phyloP scores from a whole-genome alignment of 2,329 filamentous ascomycete genomes.

The Colletotrichum viniferum region DNA sequence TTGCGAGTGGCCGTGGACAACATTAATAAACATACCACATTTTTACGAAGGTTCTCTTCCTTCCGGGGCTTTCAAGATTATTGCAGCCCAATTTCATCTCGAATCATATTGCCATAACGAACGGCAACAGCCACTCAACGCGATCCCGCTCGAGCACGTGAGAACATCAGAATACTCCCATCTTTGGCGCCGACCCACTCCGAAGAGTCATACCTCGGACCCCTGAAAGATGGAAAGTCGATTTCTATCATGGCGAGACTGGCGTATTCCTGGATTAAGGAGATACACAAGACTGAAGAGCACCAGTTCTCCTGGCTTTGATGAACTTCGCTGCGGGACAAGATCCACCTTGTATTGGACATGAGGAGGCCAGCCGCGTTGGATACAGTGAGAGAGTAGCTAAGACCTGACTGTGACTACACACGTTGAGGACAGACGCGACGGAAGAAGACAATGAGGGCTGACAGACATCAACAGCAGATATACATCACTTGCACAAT shows the following conservation, averaged over 20 bases:
- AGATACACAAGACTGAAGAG: neutral
- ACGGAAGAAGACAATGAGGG: rapidly evolving
- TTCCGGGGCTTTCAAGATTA: neutral
- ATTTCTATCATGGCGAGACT: neutral
- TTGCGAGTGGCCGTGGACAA: too few relatives aligned
- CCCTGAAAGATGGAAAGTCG: neutral
- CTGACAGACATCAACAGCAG: neutral
- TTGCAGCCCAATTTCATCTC: neutral
- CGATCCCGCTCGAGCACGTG: neutral
- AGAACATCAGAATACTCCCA: neutral
- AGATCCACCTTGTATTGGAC: neutral
- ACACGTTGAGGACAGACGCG: rapidly evolving
- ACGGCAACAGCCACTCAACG: neutral
- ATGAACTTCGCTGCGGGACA: neutral
- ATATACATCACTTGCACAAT: neutral
- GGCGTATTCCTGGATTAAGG: neutral
- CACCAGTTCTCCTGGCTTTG: neutral
- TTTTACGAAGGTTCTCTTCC: rapidly evolving
- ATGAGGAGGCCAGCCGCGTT: neutral
- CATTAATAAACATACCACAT: rapidly evolving
- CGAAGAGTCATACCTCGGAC: neutral
- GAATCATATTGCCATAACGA: neutral
- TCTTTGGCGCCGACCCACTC: neutral
- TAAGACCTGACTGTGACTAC: neutral
- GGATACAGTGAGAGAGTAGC: neutral